phyloP scores from a whole-genome alignment of 208 protist species.

The Leishmania major region DNA sequence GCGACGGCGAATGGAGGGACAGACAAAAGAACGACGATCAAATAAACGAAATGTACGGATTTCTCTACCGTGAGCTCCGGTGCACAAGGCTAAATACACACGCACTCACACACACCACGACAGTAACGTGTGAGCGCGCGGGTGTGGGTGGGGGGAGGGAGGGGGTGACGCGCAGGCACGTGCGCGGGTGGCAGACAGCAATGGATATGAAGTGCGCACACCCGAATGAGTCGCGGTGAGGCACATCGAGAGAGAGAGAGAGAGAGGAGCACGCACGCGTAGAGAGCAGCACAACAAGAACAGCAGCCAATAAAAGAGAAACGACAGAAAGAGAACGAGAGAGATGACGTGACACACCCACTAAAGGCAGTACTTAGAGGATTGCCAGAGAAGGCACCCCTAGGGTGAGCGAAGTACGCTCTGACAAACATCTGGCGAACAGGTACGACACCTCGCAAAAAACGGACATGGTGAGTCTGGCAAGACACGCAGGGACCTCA shows the following conservation, averaged over 20 bases:
- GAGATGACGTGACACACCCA: background rate
- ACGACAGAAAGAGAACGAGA: background rate
- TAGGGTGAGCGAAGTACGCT: background rate
- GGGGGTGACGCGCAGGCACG: background rate
- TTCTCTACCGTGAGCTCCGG: conserved; percentile 1
- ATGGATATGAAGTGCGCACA: background rate
- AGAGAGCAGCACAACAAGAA: background rate
- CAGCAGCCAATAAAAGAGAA: background rate
- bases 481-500: background rate
- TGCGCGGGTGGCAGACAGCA: background rate
- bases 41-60: conserved; percentile 22
- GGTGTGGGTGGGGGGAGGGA: background rate
- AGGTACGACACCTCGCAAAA: background rate
- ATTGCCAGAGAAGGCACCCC: background rate
- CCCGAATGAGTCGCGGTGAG: background rate
- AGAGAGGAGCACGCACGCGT: background rate
- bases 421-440: background rate
- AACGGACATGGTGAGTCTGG: background rate
- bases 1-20: background rate
- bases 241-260: background rate
- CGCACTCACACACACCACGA: background rate
- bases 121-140: background rate
- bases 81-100: background rate
- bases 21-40: conserved; percentile 11
- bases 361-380: background rate